Conservation (phyloP, 306 rosid species). For the Lablab purpureus region DNA sequence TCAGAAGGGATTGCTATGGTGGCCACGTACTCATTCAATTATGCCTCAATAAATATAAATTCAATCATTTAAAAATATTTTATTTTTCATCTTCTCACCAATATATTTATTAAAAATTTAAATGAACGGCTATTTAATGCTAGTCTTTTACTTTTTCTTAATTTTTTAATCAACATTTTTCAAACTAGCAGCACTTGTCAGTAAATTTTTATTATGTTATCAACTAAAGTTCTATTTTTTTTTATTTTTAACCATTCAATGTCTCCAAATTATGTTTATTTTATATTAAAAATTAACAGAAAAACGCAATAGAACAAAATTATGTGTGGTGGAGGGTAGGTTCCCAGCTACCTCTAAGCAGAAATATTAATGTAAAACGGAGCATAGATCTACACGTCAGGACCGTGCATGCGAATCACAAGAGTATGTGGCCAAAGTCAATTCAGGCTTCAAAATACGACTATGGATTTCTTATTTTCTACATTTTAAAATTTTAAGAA, state of each 20-base stretch:
- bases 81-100: background rate
- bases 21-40: slow-evolving; percentile 36
- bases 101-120: background rate
- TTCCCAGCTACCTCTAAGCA: background rate
- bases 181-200: too few species aligned
- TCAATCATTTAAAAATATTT: background rate
- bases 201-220: background rate
- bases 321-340: background rate
- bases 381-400: background rate
- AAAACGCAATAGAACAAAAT: too few species aligned
- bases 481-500: background rate
- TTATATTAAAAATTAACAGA: background rate
- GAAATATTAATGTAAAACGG: background rate
- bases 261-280: background rate
- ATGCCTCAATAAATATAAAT: slow-evolving; percentile 14
- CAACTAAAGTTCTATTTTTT: background rate
- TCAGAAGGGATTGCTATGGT: slow-evolving; percentile 36
- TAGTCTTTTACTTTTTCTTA: background rate
- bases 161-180: background rate
- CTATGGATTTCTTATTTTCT: background rate
- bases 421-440: background rate
- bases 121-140: background rate
- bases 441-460: background rate
- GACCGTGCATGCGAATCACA: background rate
- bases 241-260: background rate